Base-by-base conservation (phyloP, 768 basidiomycete species). In the Boletellus emodensis region DNA sequence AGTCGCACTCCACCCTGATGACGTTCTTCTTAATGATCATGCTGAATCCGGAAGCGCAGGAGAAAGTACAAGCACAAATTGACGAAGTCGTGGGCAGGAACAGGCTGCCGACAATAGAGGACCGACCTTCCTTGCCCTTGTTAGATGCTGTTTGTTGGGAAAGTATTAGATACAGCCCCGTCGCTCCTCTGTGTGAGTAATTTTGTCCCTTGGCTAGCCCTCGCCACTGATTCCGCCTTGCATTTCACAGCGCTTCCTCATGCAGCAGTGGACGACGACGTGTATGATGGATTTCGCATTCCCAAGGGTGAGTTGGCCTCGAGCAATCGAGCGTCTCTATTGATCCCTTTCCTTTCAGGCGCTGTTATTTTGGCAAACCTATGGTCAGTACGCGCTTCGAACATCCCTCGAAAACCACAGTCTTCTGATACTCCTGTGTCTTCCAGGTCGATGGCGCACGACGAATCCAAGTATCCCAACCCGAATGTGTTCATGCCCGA, bases 51-150 rank as follows among this genome's bases (percentile, higher is more conserved):
- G 20, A 20, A 18, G 49, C 15, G 4, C 57, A 58, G 26, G 42
- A 53, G 17, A 58, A 54, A 11, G 56, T 52, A 6, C 56, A 57
- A 2, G 38, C 51, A 13, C 47, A 59, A 8, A 57, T 59, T 10
- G 43, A 57, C 15, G 12, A 26, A 4, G 53, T 57, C 1, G 35
- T 57, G 1, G 53, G 55, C 14, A 41, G 32, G 12, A n/a, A 20
- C 1, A 41, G 53, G 20, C 38, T 56, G 17, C 53, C 55, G 10
- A 40, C 48, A 9, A 47, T 54, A 3, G 43, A 56, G 1, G 55
- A 56, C 38, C 36, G 53, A 15, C 40, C 40, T 11, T 39, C 8
- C 10, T 40, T 56, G 3, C 55, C 55, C 8, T 40, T 35, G 9
- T 6, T 56, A 3, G 52, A 56, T 15, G 55, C 55, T 14, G 42